Percentiles rank a stretch among this genome's conserved stretches.
Conservation (phyloP, 768 basidiomycete species). For the Russula olivacea region DNA sequence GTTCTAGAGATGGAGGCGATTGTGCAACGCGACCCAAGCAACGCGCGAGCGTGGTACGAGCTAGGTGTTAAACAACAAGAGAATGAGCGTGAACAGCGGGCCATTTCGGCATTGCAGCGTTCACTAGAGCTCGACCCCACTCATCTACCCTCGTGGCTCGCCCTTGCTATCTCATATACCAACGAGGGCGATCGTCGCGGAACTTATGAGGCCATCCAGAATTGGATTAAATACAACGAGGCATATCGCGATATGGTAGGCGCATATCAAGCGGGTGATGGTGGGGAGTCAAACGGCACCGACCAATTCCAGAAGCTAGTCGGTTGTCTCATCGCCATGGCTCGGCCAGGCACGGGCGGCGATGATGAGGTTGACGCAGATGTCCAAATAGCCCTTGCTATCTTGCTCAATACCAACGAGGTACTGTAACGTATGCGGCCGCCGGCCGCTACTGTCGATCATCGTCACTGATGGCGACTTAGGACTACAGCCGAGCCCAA, state of each 20-base stretch:
- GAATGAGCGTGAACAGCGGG: constrained; percentile 90
- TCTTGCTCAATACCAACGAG: constrained; percentile 88
- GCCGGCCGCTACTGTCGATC: background rate
- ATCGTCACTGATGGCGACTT: background rate
- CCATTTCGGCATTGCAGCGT: constrained; percentile 75
- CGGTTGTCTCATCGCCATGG: constrained; percentile 78
- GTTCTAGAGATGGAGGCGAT: constrained; percentile 86
- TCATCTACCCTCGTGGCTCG: constrained; percentile 79
- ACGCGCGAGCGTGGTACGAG: constrained; percentile 78
- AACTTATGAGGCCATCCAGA: constrained; percentile 74
- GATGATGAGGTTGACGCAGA: constrained; percentile 80
- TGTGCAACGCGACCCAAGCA: constrained; percentile 69
- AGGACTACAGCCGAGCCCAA: constrained; percentile 89
- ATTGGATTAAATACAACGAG: constrained; percentile 72
- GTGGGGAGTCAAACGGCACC: constrained; percentile 29
- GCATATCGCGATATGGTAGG: constrained; percentile 45
- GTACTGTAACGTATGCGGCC: constrained; percentile 34
- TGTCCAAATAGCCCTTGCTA: constrained; percentile 90
- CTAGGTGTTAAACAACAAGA: constrained; percentile 97
- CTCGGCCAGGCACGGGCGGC: constrained; percentile 39
- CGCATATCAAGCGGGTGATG: constrained; percentile 32
- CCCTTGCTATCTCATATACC: constrained; percentile 83
- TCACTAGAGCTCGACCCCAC: constrained; percentile 76
- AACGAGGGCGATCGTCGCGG: constrained; percentile 76
- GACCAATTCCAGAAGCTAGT: constrained; percentile 53